Base-by-base conservation (phyloP, 2,329 filamentous ascomycete species). In the Exophiala dermatitidis region DNA sequence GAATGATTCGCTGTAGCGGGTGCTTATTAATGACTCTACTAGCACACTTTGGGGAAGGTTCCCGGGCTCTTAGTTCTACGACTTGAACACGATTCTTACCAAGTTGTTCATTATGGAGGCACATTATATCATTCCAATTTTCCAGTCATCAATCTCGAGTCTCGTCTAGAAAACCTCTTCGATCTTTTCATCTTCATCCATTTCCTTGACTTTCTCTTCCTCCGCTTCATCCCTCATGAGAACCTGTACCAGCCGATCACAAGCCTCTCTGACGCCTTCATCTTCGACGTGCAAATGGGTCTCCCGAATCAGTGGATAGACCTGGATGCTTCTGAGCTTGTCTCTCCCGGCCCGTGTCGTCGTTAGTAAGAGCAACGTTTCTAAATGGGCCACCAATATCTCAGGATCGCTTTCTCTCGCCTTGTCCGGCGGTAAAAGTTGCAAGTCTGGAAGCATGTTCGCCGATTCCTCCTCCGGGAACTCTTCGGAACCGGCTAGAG, bases 301-400 rank as follows among this genome's bases (percentile, higher is more conserved):
- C 70, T 97, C 93, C 48, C 93, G 78, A 19, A 97, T 76, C 44
- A 97, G 83, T 0, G 90, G 88, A 68, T 98, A 98, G 1, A 95
- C 87, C 63, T 89, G 88, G 43, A 91, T 76, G 12, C 78, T 73
- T 12, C 90, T 79, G 77, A 97, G 75, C 50, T 80, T 72, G 4
- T 94, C 86, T 55, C 91, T 79, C 1, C 85, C 88, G 62, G 84
- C 76, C 4, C 81, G 77, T 5, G 88, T 91, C 4, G 86, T 90
- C 0, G 88, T 90, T 53, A 98, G 71, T 12, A 98, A 72, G 52
- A 90, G 78, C 50, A 98, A 69, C 1, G 90, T 95, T 72, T 98
- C 93, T 19, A 98, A 71, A 68, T 97, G 90, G 2, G 88, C 93
- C 66, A 86, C 81, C 50, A 96, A 77, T 59, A 95, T 93, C 44